Percentiles rank a stretch among this genome's conserved stretches.
Conservation (phyloP, 2,329 filamentous ascomycete species). For the Plectosphaerella plurivora region DNA sequence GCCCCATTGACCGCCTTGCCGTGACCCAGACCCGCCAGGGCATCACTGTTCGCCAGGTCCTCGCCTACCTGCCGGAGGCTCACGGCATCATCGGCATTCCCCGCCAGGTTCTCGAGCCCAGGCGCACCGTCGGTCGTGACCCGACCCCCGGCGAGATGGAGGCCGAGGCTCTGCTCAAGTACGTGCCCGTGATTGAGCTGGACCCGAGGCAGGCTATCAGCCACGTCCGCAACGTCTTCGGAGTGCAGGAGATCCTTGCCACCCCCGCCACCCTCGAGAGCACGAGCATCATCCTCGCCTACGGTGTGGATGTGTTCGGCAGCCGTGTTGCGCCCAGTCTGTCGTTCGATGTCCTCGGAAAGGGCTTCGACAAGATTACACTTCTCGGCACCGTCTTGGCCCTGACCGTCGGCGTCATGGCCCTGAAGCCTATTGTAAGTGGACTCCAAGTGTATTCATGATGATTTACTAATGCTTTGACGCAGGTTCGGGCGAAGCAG, state of each 20-base stretch:
- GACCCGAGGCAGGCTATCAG: constrained; percentile 77
- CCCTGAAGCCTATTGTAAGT: constrained; percentile 81
- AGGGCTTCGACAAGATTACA: constrained; percentile 87
- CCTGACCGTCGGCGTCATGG: constrained; percentile 68
- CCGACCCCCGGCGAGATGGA: constrained; percentile 73
- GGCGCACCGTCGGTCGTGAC: constrained; percentile 80
- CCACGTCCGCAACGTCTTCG: constrained; percentile 77
- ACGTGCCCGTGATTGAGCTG: constrained; percentile 73
- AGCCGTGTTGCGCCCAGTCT: constrained; percentile 83
- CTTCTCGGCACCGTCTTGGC: constrained; percentile 80
- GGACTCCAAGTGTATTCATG: constrained; percentile 1
- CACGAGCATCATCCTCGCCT: constrained; percentile 84
- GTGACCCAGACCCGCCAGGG: constrained; percentile 90
- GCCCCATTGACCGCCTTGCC: constrained; percentile 72
- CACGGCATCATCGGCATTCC: constrained; percentile 77
- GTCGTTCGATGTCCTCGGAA: constrained; percentile 87
- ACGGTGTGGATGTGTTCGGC: constrained; percentile 83
- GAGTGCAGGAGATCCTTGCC: constrained; percentile 68
- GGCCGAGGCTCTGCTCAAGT: constrained; percentile 72
- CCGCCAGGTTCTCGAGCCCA: constrained; percentile 74
- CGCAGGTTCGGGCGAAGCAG: constrained; percentile 58
- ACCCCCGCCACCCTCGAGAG: constrained; percentile 82
- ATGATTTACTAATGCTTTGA: constrained; percentile 24
- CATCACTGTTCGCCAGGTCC: constrained; percentile 76
- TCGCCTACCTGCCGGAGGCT: constrained; percentile 70